A percentile compares a stretch with the other conserved stretches of the same genome.
phyloP scores from a whole-genome alignment of 192 early-diverging fungal species.

The Neocallimastix lanati region DNA sequence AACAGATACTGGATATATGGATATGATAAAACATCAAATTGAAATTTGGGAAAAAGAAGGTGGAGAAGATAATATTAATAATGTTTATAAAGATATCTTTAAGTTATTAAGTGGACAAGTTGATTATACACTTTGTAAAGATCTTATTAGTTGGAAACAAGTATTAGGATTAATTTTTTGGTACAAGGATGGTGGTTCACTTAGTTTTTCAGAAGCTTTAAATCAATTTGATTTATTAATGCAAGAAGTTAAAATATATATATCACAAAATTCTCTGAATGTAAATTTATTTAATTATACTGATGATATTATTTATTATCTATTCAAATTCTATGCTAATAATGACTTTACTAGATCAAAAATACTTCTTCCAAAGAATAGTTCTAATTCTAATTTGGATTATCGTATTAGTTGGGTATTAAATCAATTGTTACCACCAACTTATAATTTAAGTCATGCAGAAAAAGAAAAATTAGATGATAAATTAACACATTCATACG shows the following conservation, averaged over 20 bases:
- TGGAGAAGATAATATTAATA: neutral
- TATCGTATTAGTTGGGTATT: neutral
- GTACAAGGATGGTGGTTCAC: neutral
- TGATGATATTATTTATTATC: neutral
- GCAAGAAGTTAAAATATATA: neutral
- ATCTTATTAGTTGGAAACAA: neutral
- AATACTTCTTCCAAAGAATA: neutral
- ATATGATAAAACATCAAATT: neutral
- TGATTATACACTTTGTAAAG: neutral
- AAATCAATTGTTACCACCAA: neutral
- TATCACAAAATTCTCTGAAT: neutral
- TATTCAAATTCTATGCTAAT: neutral
- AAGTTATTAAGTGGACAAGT: neutral
- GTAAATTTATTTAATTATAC: neutral
- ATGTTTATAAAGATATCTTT: neutral
- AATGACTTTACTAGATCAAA: neutral
- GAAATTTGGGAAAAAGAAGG: neutral
- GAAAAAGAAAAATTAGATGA: neutral
- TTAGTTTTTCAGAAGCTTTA: neutral
- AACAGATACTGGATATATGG: neutral
- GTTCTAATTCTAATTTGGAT: neutral
- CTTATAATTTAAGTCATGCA: neutral
- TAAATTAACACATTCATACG: neutral
- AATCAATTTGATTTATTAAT: neutral
- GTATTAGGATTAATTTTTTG: neutral